Base-by-base conservation (phyloP, 129 eudicot genomes). In the Chrysanthemum seticuspe region DNA sequence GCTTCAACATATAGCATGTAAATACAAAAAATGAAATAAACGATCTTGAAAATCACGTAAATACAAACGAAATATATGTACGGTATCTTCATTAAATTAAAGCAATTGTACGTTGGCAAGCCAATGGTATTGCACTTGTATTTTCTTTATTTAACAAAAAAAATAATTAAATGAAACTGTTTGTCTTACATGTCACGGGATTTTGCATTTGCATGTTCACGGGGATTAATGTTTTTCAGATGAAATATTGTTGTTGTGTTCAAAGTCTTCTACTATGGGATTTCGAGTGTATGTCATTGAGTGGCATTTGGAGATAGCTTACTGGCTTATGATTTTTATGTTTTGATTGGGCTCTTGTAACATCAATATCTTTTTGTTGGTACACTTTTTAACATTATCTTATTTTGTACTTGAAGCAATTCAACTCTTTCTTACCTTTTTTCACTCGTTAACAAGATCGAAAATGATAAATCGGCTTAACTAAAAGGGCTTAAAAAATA, bases 101-200 rank as follows among this genome's bases (percentile, higher is more conserved):
- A 61, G 47, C 47, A 61, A 57, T 25, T 13, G 47, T 61, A 61
- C 66, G 13, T 25, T 12, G 40, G 66, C 40, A 12, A 61, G 66
- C 66, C 44, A 21, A n/a, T 61, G 15, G 66, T 36, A 25, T 61
- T 16, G 45, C 7, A 47, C 47, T 10, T 65, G 12, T 47, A 48
- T 21, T 67, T 19, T 19, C 21, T 19, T 67, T 48, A 23, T 48
- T 19, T 67, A 5, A 19, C 48, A 19, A 48, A n/a, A 0, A 0
- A 67, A 67, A 10, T 36, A 16, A 7, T 66, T 66, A 19, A 18
- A 19, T 48, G 11, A 47, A 5, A 5, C 11, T 19, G 36, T 67
- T 67, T 67, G 72, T 67, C 72, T 49, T 13, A 67, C 72, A 67
- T 67, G 72, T 67, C 59, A 67, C 72, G 72, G 59, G 72, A 2